phyloP scores from a whole-genome alignment of 345 rosid genomes.

The Eucalyptus dawsonii region DNA sequence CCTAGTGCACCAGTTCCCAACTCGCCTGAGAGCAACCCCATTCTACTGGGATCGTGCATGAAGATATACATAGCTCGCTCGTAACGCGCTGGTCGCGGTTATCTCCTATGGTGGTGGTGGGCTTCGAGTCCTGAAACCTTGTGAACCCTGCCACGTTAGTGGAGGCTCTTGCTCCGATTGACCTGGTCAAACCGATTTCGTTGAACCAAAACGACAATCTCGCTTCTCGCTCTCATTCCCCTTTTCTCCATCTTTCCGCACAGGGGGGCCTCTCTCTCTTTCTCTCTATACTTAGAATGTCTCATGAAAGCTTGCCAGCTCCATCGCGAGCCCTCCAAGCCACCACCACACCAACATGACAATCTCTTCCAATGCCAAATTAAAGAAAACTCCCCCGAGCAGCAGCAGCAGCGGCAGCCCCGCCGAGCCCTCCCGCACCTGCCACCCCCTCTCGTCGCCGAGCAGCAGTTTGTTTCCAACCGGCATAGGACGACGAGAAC shows the following conservation, averaged over 20 bases:
- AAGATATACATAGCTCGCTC: neutral
- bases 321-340: constrained; percentile 1
- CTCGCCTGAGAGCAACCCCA: neutral
- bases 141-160: neutral
- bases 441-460: neutral
- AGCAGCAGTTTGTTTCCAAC: constrained; percentile 29
- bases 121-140: neutral
- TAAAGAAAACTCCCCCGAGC: constrained; percentile 3
- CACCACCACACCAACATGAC: constrained; percentile 2
- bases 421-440: constrained; percentile 7
- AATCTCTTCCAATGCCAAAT: neutral
- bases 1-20: neutral
- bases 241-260: neutral
- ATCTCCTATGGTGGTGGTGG: neutral
- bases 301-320: constrained; percentile 4
- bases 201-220: neutral
- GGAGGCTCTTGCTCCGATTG: neutral
- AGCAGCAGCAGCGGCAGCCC: neutral
- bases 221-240: neutral
- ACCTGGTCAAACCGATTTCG: constrained; percentile 1
- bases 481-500: neutral
- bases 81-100: neutral
- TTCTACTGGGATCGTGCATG: neutral
- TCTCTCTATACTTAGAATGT: constrained; percentile 25
- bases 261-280: neutral